Conservation (phyloP, 164 flowering plant species). For the Sedum album region DNA sequence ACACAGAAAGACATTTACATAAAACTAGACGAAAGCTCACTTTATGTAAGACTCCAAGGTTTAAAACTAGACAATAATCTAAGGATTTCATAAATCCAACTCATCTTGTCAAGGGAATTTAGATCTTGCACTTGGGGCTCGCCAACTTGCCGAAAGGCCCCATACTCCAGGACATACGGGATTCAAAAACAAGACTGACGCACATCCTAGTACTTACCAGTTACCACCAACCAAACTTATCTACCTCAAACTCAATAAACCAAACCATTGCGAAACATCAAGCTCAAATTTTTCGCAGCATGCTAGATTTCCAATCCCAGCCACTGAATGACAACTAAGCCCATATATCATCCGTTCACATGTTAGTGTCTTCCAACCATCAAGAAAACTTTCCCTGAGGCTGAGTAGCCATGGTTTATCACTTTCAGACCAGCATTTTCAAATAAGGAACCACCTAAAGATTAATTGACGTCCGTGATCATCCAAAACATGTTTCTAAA, state of each 20-base stretch:
- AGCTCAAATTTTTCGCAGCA: background rate
- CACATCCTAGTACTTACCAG: background rate
- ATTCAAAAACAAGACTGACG: background rate
- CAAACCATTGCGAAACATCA: background rate
- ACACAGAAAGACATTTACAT: background rate
- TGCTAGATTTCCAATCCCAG: background rate
- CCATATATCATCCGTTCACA: background rate
- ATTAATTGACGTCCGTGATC: background rate
- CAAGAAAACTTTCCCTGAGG: background rate
- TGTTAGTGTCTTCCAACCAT: background rate
- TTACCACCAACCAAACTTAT: background rate
- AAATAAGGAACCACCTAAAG: background rate
- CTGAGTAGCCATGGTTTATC: conserved; percentile 3
- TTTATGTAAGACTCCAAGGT: background rate
- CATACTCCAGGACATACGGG: background rate
- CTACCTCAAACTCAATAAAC: background rate
- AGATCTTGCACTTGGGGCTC: background rate
- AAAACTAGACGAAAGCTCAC: too few species aligned
- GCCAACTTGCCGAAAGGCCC: background rate
- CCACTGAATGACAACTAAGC: background rate
- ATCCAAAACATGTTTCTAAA: background rate
- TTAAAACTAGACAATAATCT: background rate
- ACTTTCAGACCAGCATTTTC: background rate
- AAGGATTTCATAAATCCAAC: background rate
- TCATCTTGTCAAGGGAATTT: background rate